These are phyloP conservation scores for Sisymbrium altissimum DNA, from an alignment of 345 rosid species.

Conservation along the genomic window DNA sequence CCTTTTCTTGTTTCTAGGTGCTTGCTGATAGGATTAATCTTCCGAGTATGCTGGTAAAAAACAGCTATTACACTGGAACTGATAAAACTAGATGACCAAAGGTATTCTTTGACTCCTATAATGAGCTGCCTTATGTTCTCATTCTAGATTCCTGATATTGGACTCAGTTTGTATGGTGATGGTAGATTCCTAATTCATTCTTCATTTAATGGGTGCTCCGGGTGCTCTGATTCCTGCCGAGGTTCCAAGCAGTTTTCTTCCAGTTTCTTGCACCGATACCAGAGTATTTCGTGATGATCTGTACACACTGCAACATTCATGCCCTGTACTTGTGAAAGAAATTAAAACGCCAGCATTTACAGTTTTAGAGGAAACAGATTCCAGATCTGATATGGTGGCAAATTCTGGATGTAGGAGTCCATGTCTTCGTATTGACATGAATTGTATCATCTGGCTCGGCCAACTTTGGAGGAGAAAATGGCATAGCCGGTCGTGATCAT, in stretches of 20 bases:
- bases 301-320: conserved; percentile 33
- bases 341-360: conserved; percentile 31
- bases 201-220: conserved; percentile 91
- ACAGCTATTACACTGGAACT: conserved; percentile 95
- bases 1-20: conserved; percentile 49
- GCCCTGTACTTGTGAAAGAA: conserved; percentile 40
- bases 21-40: conserved; percentile 85
- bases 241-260: conserved; percentile 70
- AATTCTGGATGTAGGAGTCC: too few relatives aligned
- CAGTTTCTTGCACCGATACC: conserved; percentile 45
- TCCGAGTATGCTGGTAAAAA: conserved; percentile 93
- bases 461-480: too few relatives aligned
- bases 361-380: conserved; percentile 29
- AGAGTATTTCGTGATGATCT: conserved; percentile 46
- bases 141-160: conserved; percentile 13
- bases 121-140: conserved; percentile 3
- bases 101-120: conserved; percentile 39
- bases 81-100: conserved; percentile 73
- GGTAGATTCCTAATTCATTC: conserved; percentile 22
- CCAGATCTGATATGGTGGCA: conserved; percentile 5
- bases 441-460: too few relatives aligned
- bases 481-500: too few relatives aligned
- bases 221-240: conserved; percentile 87
- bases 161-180: conserved; percentile 23
- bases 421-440: too few relatives aligned